Evolutionary conservation across 2,329 filamentous ascomycete genomes (phyloP), one percentile per base, ranked within the genome.

Genomic region (Alternaria rosae): DNA sequence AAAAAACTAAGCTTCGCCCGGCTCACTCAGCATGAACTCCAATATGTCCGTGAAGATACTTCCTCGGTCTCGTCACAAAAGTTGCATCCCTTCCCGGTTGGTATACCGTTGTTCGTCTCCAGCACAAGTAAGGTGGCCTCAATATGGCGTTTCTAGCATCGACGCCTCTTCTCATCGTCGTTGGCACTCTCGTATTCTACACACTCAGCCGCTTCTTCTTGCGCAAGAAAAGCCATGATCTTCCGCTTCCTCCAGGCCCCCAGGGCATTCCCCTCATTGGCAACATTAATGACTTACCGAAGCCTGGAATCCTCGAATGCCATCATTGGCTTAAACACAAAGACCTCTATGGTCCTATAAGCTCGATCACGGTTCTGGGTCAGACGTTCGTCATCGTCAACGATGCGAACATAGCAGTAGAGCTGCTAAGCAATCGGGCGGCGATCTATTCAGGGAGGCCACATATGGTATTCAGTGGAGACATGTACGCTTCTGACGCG

Each of bases 241-340:
- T 61, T 13, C 71, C 73, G 1, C 73, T 85, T 0, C 85, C 85
- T 2, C 85, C 85, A 2, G 86, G 86, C 0, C 86, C 85, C 0
- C 83, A 76, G 43, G 79, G 79, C 0, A 66, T 82, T 7, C 84
- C 84, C 0, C 8, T 87, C 1, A 17, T 87, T 1, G 85, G 85
- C 3, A 87, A 86, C 62, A 61, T 86, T 12, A 63, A 66, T 0
- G 84, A 87, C 59, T 71, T 87, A 8, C 85, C 85, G 0, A 69
- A 76, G 0, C 48, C 71, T 9, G 77, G 74, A 1, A 61, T 62
- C 5, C 76, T 71, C 5, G 82, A 83, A 53, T 82, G 74, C 68
- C 58, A 77, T 8, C 81, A 84, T 57, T 84, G 82, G 82, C 59
- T 80, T 0, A 75, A 82, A 44, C 77, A 82, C 61, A 83, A 82